Base-by-base conservation (phyloP, 2,329 filamentous ascomycete genomes). In the Penicillium glabrum region DNA sequence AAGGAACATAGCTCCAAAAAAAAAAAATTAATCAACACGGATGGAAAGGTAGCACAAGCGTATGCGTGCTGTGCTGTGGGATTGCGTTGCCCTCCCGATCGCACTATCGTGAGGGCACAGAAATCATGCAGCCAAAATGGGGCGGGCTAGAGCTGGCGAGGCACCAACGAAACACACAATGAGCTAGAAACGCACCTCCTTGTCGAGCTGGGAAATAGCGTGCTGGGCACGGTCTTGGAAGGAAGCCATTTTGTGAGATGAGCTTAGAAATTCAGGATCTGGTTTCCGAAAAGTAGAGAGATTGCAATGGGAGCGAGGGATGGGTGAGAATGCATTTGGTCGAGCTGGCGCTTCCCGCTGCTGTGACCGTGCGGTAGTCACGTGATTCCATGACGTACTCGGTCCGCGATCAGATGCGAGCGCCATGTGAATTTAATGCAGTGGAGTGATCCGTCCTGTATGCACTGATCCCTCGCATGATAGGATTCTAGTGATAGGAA, bases 191-290 rank as follows among this genome's bases (percentile, higher is more conserved):
- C 80, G 66, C 73, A 87, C 84, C 82, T 86, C 84, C 78, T 88
- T 88, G 79, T 88, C 86, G 71, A 88, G 83, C 79, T 87, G 84
- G 67, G 83, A 83, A 67, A 88, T 82, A 66, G 85, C 80, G 74
- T 86, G 81, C 77, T 86, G 83, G 67, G 83, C 82, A 74, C 81
- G 80, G 68, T 86, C 84, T 75, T 86, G 84, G 77, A 86, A 81
- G 72, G 81, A 69, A 60, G 73, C 72, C 73, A 75, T 57, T 51
- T 44, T 51, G 13, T 48, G 53, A 35, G 27, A 54, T 37, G 45
- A 56, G 54, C 47, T 50, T 27, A 5, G 26, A 41, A 50, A 29
- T 39, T 39, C 47, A 50, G 33, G 41, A 39, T 39, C 5, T 26
- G 3, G 24, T 19, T 39, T 49, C 35, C 39, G 47, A 39, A 49